These are phyloP conservation scores for Purshia tridentata DNA, from an alignment of 306 rosid genomes.

Conservation along the genomic window DNA sequence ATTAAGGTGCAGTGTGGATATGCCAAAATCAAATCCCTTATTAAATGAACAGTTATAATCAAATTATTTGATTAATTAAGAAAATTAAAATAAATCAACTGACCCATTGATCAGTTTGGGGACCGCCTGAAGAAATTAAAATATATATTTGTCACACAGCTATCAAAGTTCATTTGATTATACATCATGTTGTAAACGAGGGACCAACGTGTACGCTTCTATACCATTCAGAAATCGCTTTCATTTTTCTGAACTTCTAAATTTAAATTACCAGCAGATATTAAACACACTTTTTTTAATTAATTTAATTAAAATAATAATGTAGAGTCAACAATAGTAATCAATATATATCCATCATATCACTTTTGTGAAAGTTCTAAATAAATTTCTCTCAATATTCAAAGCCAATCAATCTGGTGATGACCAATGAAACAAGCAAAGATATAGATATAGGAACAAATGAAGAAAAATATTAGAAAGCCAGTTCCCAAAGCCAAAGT, in stretches of 20 bases:
- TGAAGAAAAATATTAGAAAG: background rate
- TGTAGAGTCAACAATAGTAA: constrained; percentile 24
- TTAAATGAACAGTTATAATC: background rate
- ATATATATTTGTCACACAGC: constrained; percentile 3
- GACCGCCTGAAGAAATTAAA: background rate
- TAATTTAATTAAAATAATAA: background rate
- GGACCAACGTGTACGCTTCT: constrained; percentile 10
- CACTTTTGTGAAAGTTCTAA: constrained; percentile 11
- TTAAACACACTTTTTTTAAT: background rate
- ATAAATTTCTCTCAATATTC: constrained; percentile 20
- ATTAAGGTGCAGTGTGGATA: background rate
- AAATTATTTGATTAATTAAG: background rate
- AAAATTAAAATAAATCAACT: background rate
- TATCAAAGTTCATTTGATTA: background rate
- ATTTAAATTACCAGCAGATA: background rate
- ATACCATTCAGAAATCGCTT: constrained; percentile 17
- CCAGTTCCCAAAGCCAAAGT: background rate
- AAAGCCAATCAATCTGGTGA: constrained; percentile 23
- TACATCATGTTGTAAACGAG: constrained; percentile 4
- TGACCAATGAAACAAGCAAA: constrained; percentile 4
- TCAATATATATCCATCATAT: background rate
- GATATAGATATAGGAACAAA: background rate
- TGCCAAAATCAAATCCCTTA: background rate
- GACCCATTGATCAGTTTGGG: background rate
- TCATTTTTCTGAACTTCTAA: constrained; percentile 3